Evolutionary conservation across 495 filamentous ascomycete genomes (phyloP).

Genomic region (Aspergillus biplanus): DNA sequence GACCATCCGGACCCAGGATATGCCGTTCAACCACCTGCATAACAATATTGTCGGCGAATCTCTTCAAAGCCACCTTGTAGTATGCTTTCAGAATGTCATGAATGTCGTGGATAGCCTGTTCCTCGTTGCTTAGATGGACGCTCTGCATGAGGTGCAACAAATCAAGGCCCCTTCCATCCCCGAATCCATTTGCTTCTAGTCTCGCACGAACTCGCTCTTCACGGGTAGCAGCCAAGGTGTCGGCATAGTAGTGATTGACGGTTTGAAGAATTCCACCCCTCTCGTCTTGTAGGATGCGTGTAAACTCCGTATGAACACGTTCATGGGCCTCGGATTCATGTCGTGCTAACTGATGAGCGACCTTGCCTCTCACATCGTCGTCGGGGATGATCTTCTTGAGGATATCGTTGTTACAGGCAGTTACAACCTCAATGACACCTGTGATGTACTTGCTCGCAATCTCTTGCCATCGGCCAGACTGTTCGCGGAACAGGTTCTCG

Average conservation of each 20-base stretch:
- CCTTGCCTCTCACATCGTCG: slow-evolving; percentile 8
- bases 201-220: slow-evolving; percentile 25
- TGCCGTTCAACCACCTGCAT: slow-evolving; percentile 22
- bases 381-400: slow-evolving; percentile 17
- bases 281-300: slow-evolving; percentile 36
- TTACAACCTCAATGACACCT: slow-evolving; percentile 12
- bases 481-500: slow-evolving; percentile 37
- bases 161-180: background rate
- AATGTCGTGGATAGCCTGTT: slow-evolving; percentile 41
- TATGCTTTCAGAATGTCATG: slow-evolving; percentile 45
- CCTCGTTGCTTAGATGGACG: slow-evolving; percentile 31
- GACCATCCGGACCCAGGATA: slow-evolving; percentile 4
- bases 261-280: slow-evolving; percentile 40
- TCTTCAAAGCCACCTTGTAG: slow-evolving; percentile 40
- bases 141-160: background rate
- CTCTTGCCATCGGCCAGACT: slow-evolving; percentile 37
- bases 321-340: background rate
- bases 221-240: slow-evolving; percentile 31
- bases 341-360: slow-evolving; percentile 1
- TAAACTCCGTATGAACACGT: background rate
- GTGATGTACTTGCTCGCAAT: slow-evolving; percentile 33
- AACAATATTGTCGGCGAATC: slow-evolving; percentile 35
- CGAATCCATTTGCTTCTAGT: background rate
- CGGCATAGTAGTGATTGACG: slow-evolving; percentile 38
- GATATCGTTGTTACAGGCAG: slow-evolving; percentile 4